Base-by-base conservation (phyloP, 495 filamentous ascomycete genomes). In the Aspergillus bridgeri region DNA sequence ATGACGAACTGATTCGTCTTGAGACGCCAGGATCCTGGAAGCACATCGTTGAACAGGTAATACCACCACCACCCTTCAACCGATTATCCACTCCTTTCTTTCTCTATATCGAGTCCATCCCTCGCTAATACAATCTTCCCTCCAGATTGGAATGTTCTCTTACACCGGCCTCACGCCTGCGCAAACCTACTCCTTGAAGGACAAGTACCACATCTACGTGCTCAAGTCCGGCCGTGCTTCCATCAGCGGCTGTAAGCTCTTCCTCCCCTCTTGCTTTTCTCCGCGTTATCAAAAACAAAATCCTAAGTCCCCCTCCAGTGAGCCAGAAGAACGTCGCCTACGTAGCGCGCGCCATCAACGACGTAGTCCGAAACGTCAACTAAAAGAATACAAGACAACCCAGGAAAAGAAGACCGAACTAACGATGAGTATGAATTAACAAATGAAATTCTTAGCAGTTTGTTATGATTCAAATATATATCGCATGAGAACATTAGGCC, bases 131-230 rank as follows among this genome's bases (percentile, higher is more conserved):
- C 47, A 61, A 48, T 46, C 51, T 33, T 29, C 52, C 38, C 29
- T 52, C n/a, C 51, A 81, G 76, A 80, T 74, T 52, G 79, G 79
- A 29, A 81, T 81, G 79, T 81, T 81, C 61, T 79, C 75, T 44
- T 79, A 79, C 66, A 81, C 78, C 20, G 77, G 77, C 44, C 65
- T 79, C 3, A 75, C 73, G 44, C 69, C 71, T 24, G 68, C 72
- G 42, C 77, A 80, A 67, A 73, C 78, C 54, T 65, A 74, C 53
- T 67, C 66, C 23, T 65, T 78, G 59, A 77, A 76, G 66, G 75
- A 78, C 33, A 75, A 72, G 57, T 79, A 74, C 67, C 76, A 79
- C 68, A 65, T 79, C 59, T 79, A 79, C 70, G 63, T 79, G 45
- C 70, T 79, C 58, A 74, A 75, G 60, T 78, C 75, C 24, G 75